These are phyloP conservation scores for Apiotrichum mycotoxinovorans DNA, from an alignment of 1,284 basidiomycete species.

Conservation along the genomic window DNA sequence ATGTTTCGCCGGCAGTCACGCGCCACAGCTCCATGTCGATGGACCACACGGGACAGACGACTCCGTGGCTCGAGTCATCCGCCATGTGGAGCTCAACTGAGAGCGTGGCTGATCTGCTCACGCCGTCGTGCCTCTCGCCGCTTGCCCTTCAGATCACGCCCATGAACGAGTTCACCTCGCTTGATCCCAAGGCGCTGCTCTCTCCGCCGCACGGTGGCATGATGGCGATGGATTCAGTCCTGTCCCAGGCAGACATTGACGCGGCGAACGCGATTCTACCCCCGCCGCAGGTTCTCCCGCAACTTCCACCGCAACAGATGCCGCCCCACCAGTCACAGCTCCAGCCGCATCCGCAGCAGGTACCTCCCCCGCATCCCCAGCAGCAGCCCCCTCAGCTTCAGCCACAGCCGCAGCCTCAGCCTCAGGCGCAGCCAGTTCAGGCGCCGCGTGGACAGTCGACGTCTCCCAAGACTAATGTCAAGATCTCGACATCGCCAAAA, in stretches of 20 bases:
- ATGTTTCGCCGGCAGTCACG: slow-evolving; percentile 8
- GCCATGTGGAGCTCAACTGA: slow-evolving; percentile 12
- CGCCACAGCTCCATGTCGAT: slow-evolving; percentile 1
- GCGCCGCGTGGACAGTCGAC: neutral
- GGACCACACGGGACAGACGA: slow-evolving; percentile 3
- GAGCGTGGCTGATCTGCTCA: slow-evolving; percentile 10
- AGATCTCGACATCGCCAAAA: neutral
- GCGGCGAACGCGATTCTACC: slow-evolving; percentile 4
- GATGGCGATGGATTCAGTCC: slow-evolving; percentile 27
- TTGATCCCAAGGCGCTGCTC: slow-evolving; percentile 25
- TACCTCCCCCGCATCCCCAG: neutral
- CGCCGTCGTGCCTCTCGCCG: slow-evolving; percentile 25
- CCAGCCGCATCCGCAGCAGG: neutral
- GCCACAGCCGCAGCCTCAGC: neutral
- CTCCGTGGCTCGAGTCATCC: slow-evolving; percentile 15
- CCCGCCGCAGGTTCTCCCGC: neutral
- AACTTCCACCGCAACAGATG: neutral
- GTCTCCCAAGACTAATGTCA: too few species aligned
- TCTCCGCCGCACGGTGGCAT: slow-evolving; percentile 16
- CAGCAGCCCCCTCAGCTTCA: neutral
- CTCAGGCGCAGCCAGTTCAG: neutral
- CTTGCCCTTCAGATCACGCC: slow-evolving; percentile 29
- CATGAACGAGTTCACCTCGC: slow-evolving; percentile 4
- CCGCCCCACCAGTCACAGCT: neutral
- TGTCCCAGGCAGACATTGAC: slow-evolving; percentile 31